Evolutionary conservation across 148 eudicot genomes (phyloP).

Genomic region (Rhododendron williamsianum): DNA sequence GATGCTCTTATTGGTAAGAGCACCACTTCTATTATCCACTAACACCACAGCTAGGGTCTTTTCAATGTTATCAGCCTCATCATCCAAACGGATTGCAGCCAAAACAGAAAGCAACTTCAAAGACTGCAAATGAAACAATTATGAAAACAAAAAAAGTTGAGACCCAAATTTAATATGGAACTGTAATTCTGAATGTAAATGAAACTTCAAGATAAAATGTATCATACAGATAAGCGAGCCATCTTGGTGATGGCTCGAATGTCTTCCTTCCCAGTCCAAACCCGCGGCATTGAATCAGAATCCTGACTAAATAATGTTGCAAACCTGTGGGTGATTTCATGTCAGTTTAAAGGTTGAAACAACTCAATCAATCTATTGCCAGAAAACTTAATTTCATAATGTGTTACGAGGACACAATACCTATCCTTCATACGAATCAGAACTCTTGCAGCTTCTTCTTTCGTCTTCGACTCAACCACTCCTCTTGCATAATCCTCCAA

Average conservation of each 20-base stretch:
- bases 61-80: slow-evolving; percentile 65
- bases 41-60: slow-evolving; percentile 64
- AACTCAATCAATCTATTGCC: neutral
- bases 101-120: slow-evolving; percentile 77
- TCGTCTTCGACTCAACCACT: slow-evolving; percentile 76
- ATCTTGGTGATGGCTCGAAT: slow-evolving; percentile 78
- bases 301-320: slow-evolving; percentile 83
- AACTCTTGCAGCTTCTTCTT: slow-evolving; percentile 91
- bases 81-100: slow-evolving; percentile 90
- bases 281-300: slow-evolving; percentile 95
- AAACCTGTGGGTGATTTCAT: slow-evolving; percentile 45
- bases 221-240: slow-evolving; percentile 84
- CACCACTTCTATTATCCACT: slow-evolving; percentile 42
- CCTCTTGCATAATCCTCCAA: slow-evolving; percentile 69
- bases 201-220: neutral
- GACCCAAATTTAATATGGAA: slow-evolving; percentile 3
- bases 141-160: neutral
- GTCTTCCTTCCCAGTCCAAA: slow-evolving; percentile 98
- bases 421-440: slow-evolving; percentile 91
- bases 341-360: slow-evolving; percentile 15
- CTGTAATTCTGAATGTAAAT: neutral
- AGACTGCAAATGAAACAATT: slow-evolving; percentile 43
- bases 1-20: slow-evolving; percentile 36
- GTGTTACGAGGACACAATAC: slow-evolving; percentile 25
- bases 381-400: neutral